Percentiles rank a stretch among this genome's conserved stretches.
Evolutionary conservation across 768 basidiomycete genomes (phyloP).

Genomic region (Tricholoma saponaceum): DNA sequence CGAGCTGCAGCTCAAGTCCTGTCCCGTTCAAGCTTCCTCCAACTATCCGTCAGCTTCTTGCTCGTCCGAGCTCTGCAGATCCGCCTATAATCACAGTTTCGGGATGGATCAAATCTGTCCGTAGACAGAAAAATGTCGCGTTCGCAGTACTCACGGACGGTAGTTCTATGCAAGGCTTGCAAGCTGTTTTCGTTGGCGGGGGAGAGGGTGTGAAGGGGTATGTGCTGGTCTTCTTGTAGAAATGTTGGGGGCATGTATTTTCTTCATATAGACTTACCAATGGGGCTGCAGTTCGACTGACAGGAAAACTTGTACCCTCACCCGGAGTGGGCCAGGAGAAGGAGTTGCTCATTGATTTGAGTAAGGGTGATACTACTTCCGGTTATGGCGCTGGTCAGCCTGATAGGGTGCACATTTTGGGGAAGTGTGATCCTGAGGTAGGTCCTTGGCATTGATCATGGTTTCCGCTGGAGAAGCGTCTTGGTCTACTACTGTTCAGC

Average conservation of each 20-base stretch:
- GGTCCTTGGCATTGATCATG: slow-evolving; percentile 5
- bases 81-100: slow-evolving; percentile 41
- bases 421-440: slow-evolving; percentile 45
- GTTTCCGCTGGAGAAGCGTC: background rate
- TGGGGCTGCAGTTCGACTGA: slow-evolving; percentile 17
- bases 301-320: slow-evolving; percentile 39
- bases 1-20: slow-evolving; percentile 5
- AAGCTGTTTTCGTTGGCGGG: slow-evolving; percentile 63
- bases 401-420: slow-evolving; percentile 35
- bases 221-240: background rate
- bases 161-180: slow-evolving; percentile 62
- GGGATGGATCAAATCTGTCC: slow-evolving; percentile 85
- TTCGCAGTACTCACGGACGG: slow-evolving; percentile 86
- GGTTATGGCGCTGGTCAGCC: background rate
- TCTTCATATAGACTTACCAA: slow-evolving; percentile 17
- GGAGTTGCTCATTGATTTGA: slow-evolving; percentile 42
- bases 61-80: slow-evolving; percentile 4
- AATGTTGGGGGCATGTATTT: background rate
- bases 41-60: slow-evolving; percentile 28
- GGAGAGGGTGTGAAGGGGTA: slow-evolving; percentile 26
- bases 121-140: slow-evolving; percentile 83
- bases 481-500: background rate
- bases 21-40: slow-evolving; percentile 19
- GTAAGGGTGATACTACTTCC: background rate
- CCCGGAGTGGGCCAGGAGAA: slow-evolving; percentile 43